These are phyloP conservation scores for Physcomitrellopsis africana DNA, from an alignment of 225 moss, liverwort and hornwort species.

Conservation along the genomic window DNA sequence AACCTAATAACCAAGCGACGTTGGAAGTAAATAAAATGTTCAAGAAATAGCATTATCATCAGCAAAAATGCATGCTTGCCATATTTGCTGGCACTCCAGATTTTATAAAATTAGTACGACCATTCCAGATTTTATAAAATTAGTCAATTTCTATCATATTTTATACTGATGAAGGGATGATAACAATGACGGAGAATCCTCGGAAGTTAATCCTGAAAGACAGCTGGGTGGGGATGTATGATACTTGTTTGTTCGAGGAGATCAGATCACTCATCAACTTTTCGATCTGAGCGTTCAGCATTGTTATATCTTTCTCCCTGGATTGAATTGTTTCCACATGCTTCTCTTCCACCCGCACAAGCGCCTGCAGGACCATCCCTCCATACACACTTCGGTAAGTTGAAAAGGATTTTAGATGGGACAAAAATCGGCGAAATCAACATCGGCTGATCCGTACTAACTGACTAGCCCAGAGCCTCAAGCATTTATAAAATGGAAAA, in stretches of 20 bases:
- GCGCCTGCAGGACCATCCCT: conserved; percentile 40
- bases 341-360: conserved; percentile 54
- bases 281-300: conserved; percentile 55
- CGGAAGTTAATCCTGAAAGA: not conserved
- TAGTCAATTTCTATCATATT: no score
- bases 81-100: no score
- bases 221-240: not conserved
- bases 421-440: no score
- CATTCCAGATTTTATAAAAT: no score
- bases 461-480: not conserved
- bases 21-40: no score
- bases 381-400: not conserved
- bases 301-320: conserved; percentile 59
- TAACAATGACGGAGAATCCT: no score
- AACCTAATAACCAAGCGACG: conserved; percentile 36
- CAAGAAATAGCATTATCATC: no score
- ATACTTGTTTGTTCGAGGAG: conserved; percentile 70
- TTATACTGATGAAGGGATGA: no score
- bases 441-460: no score
- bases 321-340: conserved; percentile 55
- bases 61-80: no score
- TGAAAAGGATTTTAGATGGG: not conserved
- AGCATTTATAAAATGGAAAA: not conserved
- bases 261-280: conserved; percentile 60
- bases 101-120: no score